A percentile compares a stretch with the other conserved stretches of the same genome.
Evolutionary conservation across 1,139 yeast species (phyloP).

Genomic region (Yamadazyma pseudoaaseri): DNA sequence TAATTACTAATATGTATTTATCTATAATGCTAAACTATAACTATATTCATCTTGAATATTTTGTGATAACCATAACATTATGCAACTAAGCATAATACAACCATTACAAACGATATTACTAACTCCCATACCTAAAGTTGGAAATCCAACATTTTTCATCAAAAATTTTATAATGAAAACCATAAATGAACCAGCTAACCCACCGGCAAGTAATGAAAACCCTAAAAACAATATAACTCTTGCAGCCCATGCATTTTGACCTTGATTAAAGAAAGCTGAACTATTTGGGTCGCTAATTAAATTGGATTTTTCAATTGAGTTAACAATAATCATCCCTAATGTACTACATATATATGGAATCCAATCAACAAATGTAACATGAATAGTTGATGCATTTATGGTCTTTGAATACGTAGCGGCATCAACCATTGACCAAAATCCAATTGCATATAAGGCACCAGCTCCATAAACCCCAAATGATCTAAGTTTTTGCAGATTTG

Average conservation of each 20-base stretch:
- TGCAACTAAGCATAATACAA: conserved; percentile 82
- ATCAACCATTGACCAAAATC: conserved; percentile 87
- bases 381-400: conserved; percentile 81
- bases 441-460: conserved; percentile 80
- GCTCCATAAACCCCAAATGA: conserved; percentile 72
- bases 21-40: conserved; percentile 72
- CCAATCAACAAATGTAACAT: conserved; percentile 93
- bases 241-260: conserved; percentile 86
- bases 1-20: no score
- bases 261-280: conserved; percentile 48
- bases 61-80: conserved; percentile 88
- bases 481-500: conserved; percentile 69
- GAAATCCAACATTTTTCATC: conserved; percentile 74
- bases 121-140: conserved; percentile 93
- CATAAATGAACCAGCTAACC: conserved; percentile 88
- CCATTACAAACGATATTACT: conserved; percentile 82
- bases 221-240: conserved; percentile 87
- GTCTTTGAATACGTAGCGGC: conserved; percentile 84
- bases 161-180: conserved; percentile 83
- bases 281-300: conserved; percentile 54
- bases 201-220: conserved; percentile 89
- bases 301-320: conserved; percentile 84
- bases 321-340: conserved; percentile 88
- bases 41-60: conserved; percentile 95
- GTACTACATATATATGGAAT: conserved; percentile 87